These are phyloP conservation scores for Patellaria atrata DNA, from an alignment of 495 filamentous ascomycete species.

Conservation along the genomic window DNA sequence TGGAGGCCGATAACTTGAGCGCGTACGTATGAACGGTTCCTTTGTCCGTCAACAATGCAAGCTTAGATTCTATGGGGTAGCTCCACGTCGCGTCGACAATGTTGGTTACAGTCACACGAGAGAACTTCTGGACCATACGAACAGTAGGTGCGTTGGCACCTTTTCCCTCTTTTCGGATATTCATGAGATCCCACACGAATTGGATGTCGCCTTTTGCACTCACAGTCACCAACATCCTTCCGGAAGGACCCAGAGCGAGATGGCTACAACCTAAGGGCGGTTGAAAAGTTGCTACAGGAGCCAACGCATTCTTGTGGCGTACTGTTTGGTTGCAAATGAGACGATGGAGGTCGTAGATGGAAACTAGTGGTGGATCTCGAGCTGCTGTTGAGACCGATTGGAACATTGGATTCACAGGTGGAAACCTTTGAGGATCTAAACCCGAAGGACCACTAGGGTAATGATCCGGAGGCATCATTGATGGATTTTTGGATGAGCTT, in stretches of 20 bases:
- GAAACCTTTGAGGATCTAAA: conserved; percentile 48
- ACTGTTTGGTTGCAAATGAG: conserved; percentile 33
- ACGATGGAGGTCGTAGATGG: conserved; percentile 66
- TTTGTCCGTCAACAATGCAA: conserved; percentile 77
- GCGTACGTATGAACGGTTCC: conserved; percentile 91
- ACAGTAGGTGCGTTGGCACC: conserved; percentile 41
- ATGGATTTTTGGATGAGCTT: conserved; percentile 25
- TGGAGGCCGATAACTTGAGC: conserved; percentile 64
- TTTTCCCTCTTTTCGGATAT: conserved; percentile 30
- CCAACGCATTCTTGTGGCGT: conserved; percentile 30
- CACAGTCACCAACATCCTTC: conserved; percentile 70
- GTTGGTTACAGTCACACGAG: conserved; percentile 76
- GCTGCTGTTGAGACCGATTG: conserved; percentile 27
- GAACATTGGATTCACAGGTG: conserved; percentile 51
- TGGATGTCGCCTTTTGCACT: conserved; percentile 87
- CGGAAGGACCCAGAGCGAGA: conserved; percentile 75
- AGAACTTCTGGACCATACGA: conserved; percentile 71
- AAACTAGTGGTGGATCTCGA: conserved; percentile 65
- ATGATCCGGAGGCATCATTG: conserved; percentile 20
- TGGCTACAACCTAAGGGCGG: conserved; percentile 79
- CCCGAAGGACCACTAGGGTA: too few relatives aligned
- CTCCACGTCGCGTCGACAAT: conserved; percentile 86
- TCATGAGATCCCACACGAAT: conserved; percentile 78
- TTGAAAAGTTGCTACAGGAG: conserved; percentile 66
- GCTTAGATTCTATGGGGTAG: conserved; percentile 58